Percentiles rank a stretch among this genome's conserved stretches.
Evolutionary conservation across 805 yeast genomes (phyloP).

Genomic region (Wickerhamiella nectarea): DNA sequence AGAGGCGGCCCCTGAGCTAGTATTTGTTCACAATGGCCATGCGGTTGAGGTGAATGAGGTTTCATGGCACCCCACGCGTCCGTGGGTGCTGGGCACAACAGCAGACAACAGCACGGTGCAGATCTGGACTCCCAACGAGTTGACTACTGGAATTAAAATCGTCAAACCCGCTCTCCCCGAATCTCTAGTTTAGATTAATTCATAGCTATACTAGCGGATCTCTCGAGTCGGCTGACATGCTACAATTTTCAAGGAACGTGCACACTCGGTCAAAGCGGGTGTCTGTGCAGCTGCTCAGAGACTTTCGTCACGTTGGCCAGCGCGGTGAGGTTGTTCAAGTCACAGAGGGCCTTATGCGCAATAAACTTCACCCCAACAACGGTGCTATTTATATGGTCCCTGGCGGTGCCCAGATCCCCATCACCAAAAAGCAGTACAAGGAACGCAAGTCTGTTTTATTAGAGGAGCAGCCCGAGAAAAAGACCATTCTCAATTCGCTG

Average conservation of each 20-base stretch:
- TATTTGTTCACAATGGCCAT: conserved; percentile 81
- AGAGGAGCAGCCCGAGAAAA: not conserved
- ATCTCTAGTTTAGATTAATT: not conserved
- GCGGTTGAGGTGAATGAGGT: conserved; percentile 45
- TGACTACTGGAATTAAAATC: conserved; percentile 10
- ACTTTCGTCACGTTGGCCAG: conserved; percentile 48
- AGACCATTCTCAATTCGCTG: conserved; percentile 14
- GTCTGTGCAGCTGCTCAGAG: conserved; percentile 60
- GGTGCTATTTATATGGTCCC: conserved; percentile 58
- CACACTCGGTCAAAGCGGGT: conserved; percentile 27
- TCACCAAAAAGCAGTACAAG: not conserved
- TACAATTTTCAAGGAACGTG: conserved; percentile 11
- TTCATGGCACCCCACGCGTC: conserved; percentile 46
- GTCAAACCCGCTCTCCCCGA: conserved; percentile 6
- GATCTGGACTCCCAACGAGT: conserved; percentile 53
- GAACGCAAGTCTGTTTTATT: not conserved
- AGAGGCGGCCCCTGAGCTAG: conserved; percentile 77
- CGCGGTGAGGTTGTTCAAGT: conserved; percentile 65
- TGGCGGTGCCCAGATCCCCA: conserved; percentile 20
- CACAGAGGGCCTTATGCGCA: conserved; percentile 71
- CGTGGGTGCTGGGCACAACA: conserved; percentile 44
- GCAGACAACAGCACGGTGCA: conserved; percentile 64
- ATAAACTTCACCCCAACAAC: conserved; percentile 51
- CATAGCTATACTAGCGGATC: not conserved
- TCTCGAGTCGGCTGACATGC: conserved; percentile 1